Conservation (phyloP, 2,329 filamentous ascomycete genomes). For the Phaeosphaeriaceae sp. region DNA sequence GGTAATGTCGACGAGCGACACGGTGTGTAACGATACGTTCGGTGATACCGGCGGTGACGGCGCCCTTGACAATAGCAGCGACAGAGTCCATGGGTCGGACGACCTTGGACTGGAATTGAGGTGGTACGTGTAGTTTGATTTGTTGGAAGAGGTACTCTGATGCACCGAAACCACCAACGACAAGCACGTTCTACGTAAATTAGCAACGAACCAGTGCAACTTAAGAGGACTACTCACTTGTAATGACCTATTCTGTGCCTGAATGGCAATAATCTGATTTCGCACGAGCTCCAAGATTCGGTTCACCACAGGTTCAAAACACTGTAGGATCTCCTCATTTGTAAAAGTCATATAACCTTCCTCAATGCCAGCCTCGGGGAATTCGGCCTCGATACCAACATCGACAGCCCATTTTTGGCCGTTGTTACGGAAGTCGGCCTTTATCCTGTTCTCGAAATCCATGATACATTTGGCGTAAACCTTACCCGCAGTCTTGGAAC, state of each 20-base stretch:
- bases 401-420: slow-evolving; percentile 99
- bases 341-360: slow-evolving; percentile 99
- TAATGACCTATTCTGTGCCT: slow-evolving; percentile 90
- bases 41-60: slow-evolving; percentile 96
- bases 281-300: slow-evolving; percentile 93
- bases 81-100: slow-evolving; percentile 99
- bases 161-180: slow-evolving; percentile 97
- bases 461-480: slow-evolving; percentile 99
- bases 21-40: slow-evolving; percentile 96
- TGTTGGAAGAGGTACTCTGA: slow-evolving; percentile 99
- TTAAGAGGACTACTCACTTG: slow-evolving; percentile 61
- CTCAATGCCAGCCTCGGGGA: slow-evolving; percentile 96
- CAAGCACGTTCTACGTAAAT: slow-evolving; percentile 76
- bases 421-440: slow-evolving; percentile 99
- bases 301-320: slow-evolving; percentile 98
- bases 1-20: slow-evolving; percentile 95
- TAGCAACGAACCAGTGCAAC: slow-evolving; percentile 20
- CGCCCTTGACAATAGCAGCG: slow-evolving; percentile 96
- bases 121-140: slow-evolving; percentile 97
- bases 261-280: slow-evolving; percentile 98
- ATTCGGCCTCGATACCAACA: slow-evolving; percentile 97
- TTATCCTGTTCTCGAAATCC: slow-evolving; percentile 99
- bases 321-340: slow-evolving; percentile 98
- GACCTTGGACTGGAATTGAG: slow-evolving; percentile 98
- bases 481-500: slow-evolving; percentile 94